Evolutionary conservation across 108 stramenopile species (phyloP), one percentile per base, ranked within the genome.

Genomic region (Discostella stelligeroides): DNA sequence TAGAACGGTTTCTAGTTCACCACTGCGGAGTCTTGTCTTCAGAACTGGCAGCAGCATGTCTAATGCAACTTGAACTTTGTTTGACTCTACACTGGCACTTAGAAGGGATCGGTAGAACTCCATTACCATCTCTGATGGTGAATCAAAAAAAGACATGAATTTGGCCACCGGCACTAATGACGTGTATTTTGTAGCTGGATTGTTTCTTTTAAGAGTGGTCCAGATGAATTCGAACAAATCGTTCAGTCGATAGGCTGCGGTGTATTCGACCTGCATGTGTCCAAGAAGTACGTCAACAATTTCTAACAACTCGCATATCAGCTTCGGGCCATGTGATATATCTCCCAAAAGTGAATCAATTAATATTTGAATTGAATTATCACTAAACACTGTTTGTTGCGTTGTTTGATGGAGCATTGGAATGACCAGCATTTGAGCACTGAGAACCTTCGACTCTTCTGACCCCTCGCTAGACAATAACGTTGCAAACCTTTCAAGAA

Each of bases 201-300:
- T 90, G 10, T 96, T 96, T 41, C 80, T 85, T 75, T 95, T 96
- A 30, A 95, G 72, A 50, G 91, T 74, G 37, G 75, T 74, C 95
- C 92, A 96, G 21, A 96, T 91, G 68, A 91, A 97, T 68, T 95
- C 94, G 45, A 98, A 76, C 37, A 98, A 70, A 34, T 95, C 92
- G 17, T 88, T 86, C 60, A 27, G 60, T 43, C 88, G 65, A 64
- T 82, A 79, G 3, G 79, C 81, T 27, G 58, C 60, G 30, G 97
- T 45, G 29, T 88, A 70, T 9, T 78, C 37, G 27, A 11, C 24
- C 41, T 84, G 69, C 46, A 86, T 72, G 56, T 84, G 75, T 61
- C 94, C 92, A 10, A 98, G 87, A 38, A 98, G 80, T 27, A 97
- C 65, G 34, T 85, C 88, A 1, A 83, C 71, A 8, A 98, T 68